Conservation (phyloP, 2,329 filamentous ascomycete genomes). For the Nothophaeocryptopus gaeumannii region DNA sequence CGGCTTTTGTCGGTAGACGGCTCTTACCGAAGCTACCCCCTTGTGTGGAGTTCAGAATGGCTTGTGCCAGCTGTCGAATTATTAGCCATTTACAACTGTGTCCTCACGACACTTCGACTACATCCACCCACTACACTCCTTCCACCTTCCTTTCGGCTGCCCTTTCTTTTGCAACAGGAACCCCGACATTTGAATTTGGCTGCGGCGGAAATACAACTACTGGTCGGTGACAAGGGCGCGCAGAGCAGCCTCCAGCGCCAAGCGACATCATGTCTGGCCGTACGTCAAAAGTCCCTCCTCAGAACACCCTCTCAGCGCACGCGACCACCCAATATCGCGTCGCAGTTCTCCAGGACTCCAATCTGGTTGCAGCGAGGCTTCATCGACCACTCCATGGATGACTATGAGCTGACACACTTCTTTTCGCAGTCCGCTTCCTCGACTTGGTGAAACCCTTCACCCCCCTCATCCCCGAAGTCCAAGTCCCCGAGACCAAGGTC, state of each 20-base stretch:
- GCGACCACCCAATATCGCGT: too few relatives aligned
- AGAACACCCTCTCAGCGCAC: too few relatives aligned
- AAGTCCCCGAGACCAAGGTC: slow-evolving; percentile 96
- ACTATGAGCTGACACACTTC: slow-evolving; percentile 17
- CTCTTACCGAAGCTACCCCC: too few relatives aligned
- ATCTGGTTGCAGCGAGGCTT: too few relatives aligned
- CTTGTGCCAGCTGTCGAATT: too few relatives aligned
- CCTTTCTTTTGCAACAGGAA: slow-evolving; percentile 1
- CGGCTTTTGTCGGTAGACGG: background rate
- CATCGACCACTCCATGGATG: too few relatives aligned
- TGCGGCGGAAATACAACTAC: background rate
- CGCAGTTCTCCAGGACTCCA: background rate
- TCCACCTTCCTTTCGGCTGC: slow-evolving; percentile 5
- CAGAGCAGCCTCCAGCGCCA: slow-evolving; percentile 8
- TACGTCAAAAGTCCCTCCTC: slow-evolving; percentile 9
- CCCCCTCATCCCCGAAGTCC: slow-evolving; percentile 98
- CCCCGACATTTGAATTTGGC: background rate
- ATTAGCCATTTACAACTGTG: too few relatives aligned
- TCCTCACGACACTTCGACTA: too few relatives aligned
- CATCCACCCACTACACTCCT: slow-evolving; percentile 7
- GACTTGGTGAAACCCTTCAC: slow-evolving; percentile 99
- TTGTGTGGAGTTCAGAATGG: too few relatives aligned
- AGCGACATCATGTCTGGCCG: slow-evolving; percentile 18
- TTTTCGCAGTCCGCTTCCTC: slow-evolving; percentile 83
- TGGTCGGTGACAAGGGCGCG: slow-evolving; percentile 5